phyloP scores from a whole-genome alignment of 495 filamentous ascomycete genomes.

The Poronia punctata region DNA sequence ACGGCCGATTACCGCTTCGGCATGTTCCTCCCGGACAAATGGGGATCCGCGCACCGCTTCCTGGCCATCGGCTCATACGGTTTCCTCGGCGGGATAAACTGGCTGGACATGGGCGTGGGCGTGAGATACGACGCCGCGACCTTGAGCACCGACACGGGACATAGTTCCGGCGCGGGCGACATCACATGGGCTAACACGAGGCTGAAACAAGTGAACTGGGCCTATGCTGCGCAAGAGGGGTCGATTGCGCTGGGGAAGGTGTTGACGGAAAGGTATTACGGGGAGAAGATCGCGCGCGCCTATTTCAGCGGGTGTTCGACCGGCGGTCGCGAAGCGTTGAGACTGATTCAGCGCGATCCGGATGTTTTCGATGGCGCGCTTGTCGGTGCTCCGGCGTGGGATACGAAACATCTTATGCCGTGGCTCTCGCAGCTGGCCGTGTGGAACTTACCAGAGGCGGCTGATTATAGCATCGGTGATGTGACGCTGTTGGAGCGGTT shows the following conservation, averaged over 20 bases:
- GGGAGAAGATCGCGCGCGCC: constrained; percentile 29
- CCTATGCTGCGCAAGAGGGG: constrained; percentile 37
- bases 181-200: constrained; percentile 44
- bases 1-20: constrained; percentile 45
- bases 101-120: constrained; percentile 42
- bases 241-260: constrained; percentile 31
- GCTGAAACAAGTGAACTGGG: constrained; percentile 31
- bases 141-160: constrained; percentile 51
- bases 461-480: constrained; percentile 42
- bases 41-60: constrained; percentile 36
- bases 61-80: constrained; percentile 38
- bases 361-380: constrained; percentile 62
- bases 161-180: constrained; percentile 36
- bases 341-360: constrained; percentile 46
- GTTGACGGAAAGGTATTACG: constrained; percentile 36
- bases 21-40: constrained; percentile 44
- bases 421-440: constrained; percentile 25
- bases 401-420: constrained; percentile 39
- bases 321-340: constrained; percentile 52
- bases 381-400: constrained; percentile 47
- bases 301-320: constrained; percentile 55
- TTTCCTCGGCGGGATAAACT: constrained; percentile 45
- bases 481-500: constrained; percentile 41
- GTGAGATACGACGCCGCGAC: constrained; percentile 43
- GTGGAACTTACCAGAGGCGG: constrained; percentile 29